Evolutionary conservation across 768 basidiomycete genomes (phyloP), one percentile per base, ranked within the genome.

Genomic region (Coprinopsis sp.): DNA sequence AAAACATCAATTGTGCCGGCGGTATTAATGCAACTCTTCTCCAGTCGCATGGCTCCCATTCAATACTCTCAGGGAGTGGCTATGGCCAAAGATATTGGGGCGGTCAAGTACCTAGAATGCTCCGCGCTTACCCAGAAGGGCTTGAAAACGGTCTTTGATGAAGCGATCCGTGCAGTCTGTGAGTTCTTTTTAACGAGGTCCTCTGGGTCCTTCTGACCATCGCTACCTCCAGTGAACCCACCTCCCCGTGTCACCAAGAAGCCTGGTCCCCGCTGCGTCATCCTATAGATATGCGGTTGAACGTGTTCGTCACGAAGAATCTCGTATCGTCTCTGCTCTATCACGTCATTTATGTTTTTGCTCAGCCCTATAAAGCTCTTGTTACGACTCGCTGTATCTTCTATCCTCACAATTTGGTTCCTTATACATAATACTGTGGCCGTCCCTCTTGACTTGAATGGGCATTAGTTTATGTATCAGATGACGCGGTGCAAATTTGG

Each of bases 81-180:
- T 37, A 93, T 96, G 84, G 82, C 83, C 50, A 86, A 87, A 62
- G 96, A 98, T 58, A 92, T 99, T 54, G 87, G 85, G 21, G 96
- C 95, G 27, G 91, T 97, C 55, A 94, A 94, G 68, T 96, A 96
- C 60, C 71, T 96, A 48, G 93, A 96, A 66, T 96, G 93, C 66
- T 95, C 92, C 23, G 92, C 94, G 27, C 72, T 95, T 60, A 97
- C 95, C 37, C 96, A 98, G 75, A 96, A 98, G 70, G 95, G 95
- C 13, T 72, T 99, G 62, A 99, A 99, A 81, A 94, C 87, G 49
- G 96, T 99, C 34, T 99, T 99, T 63, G 96, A 98, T 65, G 96
- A 98, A 68, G 96, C 96, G 33, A 98, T 99, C 59, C 82, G 96
- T 45, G 91, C 92, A 46, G 95, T 98, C 57, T 72, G 90, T 92